Conservation (phyloP, 2,329 filamentous ascomycete genomes). For the Aspergillus pseudoviridinutans region DNA sequence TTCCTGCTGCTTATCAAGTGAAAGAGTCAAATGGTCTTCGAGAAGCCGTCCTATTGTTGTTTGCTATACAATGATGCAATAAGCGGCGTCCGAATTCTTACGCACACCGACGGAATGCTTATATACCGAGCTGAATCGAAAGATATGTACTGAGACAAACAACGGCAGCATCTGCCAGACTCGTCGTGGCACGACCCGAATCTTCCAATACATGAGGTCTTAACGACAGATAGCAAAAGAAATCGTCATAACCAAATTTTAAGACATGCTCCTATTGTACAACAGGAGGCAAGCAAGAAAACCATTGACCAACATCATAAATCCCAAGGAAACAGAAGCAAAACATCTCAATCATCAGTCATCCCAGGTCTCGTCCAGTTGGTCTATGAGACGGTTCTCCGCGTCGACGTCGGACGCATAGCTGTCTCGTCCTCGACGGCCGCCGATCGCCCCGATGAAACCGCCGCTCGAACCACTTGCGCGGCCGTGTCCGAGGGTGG, state of each 20-base stretch:
- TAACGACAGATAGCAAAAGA: neutral
- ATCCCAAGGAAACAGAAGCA: neutral
- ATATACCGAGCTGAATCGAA: neutral
- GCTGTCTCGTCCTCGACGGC: constrained; percentile 18
- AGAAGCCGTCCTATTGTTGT: too few relatives aligned
- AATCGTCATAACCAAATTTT: neutral
- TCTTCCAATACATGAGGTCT: neutral
- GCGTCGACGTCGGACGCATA: constrained; percentile 56
- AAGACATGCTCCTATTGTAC: neutral
- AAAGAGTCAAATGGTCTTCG: too few relatives aligned
- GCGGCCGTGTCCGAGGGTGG: constrained; percentile 32
- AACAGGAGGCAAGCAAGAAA: neutral
- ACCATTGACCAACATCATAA: neutral
- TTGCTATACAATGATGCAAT: too few relatives aligned
- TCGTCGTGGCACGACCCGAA: neutral
- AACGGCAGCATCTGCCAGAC: neutral
- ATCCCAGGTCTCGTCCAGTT: constrained; percentile 96
- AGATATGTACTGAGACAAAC: neutral
- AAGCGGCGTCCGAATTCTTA: too few relatives aligned
- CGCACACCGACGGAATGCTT: neutral
- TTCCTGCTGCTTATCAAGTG: too few relatives aligned
- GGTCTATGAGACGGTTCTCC: constrained; percentile 91
- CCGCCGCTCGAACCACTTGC: constrained; percentile 26
- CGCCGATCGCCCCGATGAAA: constrained; percentile 35
- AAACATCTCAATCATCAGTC: constrained; percentile 45